Evolutionary conservation across 371 early-diverging fungal species (phyloP).

Genomic region (Circinella minor): DNA sequence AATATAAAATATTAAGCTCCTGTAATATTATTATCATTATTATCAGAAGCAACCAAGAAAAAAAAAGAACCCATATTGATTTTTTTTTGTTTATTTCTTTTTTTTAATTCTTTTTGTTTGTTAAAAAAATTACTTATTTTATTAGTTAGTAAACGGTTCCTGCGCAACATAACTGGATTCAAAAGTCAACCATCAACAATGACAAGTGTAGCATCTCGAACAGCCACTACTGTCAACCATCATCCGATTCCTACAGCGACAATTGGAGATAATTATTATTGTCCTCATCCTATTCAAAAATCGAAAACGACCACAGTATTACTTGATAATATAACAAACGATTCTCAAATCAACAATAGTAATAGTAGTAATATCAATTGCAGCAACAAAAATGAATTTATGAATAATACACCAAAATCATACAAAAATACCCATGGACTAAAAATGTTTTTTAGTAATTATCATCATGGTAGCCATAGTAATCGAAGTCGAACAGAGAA

Average conservation of each 20-base stretch:
- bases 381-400: not conserved
- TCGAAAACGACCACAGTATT: not conserved
- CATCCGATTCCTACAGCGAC: not conserved
- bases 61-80: too few species aligned
- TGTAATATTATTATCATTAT: too few species aligned
- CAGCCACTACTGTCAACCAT: not conserved
- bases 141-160: conserved; percentile 16
- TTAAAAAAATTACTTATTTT: not conserved
- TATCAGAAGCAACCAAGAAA: too few species aligned
- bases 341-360: not conserved
- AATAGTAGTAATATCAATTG: not conserved
- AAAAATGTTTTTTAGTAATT: conserved; percentile 8
- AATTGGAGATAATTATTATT: not conserved
- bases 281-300: not conserved
- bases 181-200: conserved; percentile 18
- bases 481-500: not conserved
- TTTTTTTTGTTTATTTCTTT: not conserved
- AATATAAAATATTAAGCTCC: too few species aligned
- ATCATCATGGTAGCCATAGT: not conserved
- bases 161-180: conserved; percentile 19
- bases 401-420: not conserved
- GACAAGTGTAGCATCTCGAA: conserved; percentile 16
- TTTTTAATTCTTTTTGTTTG: not conserved
- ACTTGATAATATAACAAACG: not conserved
- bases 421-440: conserved; percentile 15